phyloP scores from a whole-genome alignment of 495 filamentous ascomycete genomes.

The Neurospora sp. region DNA sequence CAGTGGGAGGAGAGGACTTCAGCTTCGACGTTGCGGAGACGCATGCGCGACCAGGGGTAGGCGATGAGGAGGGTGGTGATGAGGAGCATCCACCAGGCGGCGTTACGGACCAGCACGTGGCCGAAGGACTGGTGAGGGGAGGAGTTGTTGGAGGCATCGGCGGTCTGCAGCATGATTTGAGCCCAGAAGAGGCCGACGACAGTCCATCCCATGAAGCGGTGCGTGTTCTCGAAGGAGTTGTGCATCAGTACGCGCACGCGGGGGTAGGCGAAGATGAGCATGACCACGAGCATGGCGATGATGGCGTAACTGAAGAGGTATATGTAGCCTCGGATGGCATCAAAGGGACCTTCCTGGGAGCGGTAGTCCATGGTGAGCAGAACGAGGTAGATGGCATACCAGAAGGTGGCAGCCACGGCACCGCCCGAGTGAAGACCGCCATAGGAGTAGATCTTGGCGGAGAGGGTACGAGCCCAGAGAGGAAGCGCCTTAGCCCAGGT shows the following conservation, averaged over 20 bases:
- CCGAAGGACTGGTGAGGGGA: constrained; percentile 9
- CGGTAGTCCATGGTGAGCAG: constrained; percentile 33
- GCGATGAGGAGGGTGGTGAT: constrained; percentile 48
- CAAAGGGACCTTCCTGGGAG: constrained; percentile 20
- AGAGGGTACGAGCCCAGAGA: constrained; percentile 50
- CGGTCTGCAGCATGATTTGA: constrained; percentile 24
- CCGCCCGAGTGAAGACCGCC: constrained; percentile 70
- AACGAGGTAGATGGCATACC: constrained; percentile 49
- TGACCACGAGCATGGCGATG: constrained; percentile 28
- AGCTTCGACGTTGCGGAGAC: constrained; percentile 47
- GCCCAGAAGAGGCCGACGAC: constrained; percentile 52
- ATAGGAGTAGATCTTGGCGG: constrained; percentile 66
- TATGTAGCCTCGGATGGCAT: constrained; percentile 39
- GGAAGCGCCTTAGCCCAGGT: constrained; percentile 48
- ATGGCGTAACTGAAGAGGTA: constrained; percentile 36
- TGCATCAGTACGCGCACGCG: constrained; percentile 43
- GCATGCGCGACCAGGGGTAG: constrained; percentile 60
- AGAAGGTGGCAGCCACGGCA: constrained; percentile 55
- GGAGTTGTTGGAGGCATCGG: constrained; percentile 8
- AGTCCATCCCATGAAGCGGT: constrained; percentile 59
- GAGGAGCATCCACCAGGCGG: constrained; percentile 61
- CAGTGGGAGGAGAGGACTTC: constrained; percentile 62
- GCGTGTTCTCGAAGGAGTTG: constrained; percentile 57
- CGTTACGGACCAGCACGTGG: constrained; percentile 38
- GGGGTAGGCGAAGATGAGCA: constrained; percentile 41